A percentile compares a stretch with the other conserved stretches of the same genome.
These are phyloP conservation scores for Botrytis fabae DNA, from an alignment of 2,329 filamentous ascomycete species.

Conservation along the genomic window DNA sequence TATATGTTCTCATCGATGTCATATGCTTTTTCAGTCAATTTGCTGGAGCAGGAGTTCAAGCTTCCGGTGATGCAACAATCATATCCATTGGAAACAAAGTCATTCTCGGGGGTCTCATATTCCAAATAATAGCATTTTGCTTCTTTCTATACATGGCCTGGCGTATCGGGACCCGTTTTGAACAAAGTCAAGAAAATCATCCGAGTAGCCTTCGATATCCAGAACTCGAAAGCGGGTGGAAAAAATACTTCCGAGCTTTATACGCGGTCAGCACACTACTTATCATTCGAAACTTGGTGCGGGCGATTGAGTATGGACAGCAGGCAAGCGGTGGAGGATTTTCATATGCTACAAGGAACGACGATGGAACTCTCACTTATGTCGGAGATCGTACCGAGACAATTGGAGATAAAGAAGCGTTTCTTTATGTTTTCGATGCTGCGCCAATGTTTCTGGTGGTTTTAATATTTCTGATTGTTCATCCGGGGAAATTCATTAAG, in stretches of 20 bases:
- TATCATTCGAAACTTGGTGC: neutral
- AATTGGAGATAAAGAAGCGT: neutral
- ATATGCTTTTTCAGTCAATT: slow-evolving; percentile 49
- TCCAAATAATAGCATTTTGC: neutral
- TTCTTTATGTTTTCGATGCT: neutral
- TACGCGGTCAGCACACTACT: neutral
- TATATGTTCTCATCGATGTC: slow-evolving; percentile 53
- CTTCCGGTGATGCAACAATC: slow-evolving; percentile 6
- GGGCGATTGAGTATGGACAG: slow-evolving; percentile 1
- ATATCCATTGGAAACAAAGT: neutral
- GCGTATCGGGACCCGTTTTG: neutral
- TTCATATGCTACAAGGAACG: neutral
- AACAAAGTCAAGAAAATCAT: neutral
- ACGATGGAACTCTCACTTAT: neutral
- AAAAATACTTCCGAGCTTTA: slow-evolving; percentile 10
- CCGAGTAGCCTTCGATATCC: neutral
- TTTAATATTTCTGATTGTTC: neutral
- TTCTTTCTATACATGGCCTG: slow-evolving; percentile 1
- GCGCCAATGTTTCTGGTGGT: neutral
- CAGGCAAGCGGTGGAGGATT: neutral
- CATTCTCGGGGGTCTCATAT: neutral
- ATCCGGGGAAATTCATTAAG: slow-evolving; percentile 12
- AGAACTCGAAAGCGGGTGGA: neutral
- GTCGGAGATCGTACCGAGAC: neutral
- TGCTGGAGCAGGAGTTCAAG: slow-evolving; percentile 39